These are phyloP conservation scores for Saccharata proteae DNA, from an alignment of 2,329 filamentous ascomycete genomes.

Conservation along the genomic window DNA sequence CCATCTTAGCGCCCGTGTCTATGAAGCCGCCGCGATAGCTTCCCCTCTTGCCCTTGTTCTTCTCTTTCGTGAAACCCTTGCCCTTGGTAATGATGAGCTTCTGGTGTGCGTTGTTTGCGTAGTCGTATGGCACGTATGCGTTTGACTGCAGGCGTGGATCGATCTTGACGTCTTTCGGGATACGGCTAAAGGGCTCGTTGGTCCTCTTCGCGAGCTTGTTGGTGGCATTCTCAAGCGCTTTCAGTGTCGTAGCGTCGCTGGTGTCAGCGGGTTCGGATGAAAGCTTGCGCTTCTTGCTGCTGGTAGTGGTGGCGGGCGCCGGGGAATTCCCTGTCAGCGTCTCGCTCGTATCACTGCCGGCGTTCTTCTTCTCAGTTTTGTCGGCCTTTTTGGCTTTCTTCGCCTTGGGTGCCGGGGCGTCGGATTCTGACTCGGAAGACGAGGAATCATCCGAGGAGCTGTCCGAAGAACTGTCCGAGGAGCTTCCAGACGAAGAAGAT, in stretches of 20 bases:
- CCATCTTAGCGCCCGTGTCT: conserved; percentile 69
- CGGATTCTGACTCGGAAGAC: conserved; percentile 5
- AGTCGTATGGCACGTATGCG: conserved; percentile 70
- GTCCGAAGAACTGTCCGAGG: conserved; percentile 2
- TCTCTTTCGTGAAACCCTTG: conserved; percentile 98
- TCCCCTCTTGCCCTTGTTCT: conserved; percentile 77
- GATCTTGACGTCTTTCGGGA: conserved; percentile 55
- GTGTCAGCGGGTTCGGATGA: conserved; percentile 23
- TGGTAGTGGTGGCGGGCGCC: conserved; percentile 18
- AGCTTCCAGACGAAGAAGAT: conserved; percentile 3
- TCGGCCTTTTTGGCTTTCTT: not conserved
- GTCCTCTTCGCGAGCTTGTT: conserved; percentile 36
- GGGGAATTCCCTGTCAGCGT: conserved; percentile 18
- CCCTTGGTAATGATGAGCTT: conserved; percentile 85
- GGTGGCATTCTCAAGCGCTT: conserved; percentile 11
- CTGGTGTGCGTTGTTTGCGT: conserved; percentile 77
- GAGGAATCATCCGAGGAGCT: conserved; percentile 10
- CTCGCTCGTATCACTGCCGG: conserved; percentile 32
- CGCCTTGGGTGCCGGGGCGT: not conserved
- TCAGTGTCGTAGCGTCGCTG: conserved; percentile 15
- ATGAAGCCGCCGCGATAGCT: conserved; percentile 83
- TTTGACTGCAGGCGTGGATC: conserved; percentile 65
- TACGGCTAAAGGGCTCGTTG: conserved; percentile 65
- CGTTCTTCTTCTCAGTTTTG: conserved; percentile 8
- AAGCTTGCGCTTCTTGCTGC: conserved; percentile 33